Base-by-base conservation (phyloP, 306 rosid genomes). In the Hippophae rhamnoides region DNA sequence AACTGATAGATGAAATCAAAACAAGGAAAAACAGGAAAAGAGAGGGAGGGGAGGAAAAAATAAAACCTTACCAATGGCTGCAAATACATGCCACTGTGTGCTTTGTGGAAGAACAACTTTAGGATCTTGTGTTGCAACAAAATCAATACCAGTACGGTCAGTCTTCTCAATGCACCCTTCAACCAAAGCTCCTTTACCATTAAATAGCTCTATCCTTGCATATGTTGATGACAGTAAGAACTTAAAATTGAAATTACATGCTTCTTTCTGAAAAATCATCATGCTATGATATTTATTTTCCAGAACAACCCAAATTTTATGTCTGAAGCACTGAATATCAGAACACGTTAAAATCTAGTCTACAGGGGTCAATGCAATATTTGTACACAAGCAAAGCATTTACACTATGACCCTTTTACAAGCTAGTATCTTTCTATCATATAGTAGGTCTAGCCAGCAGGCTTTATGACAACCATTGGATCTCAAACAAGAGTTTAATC, bases 201-300 rank as follows among this genome's bases (percentile, higher is more conserved):
- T 78, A 71, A 87, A 87, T 58, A 87, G 93, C 88, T 85, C 89
- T 78, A 87, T 81, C 96, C 96, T 83, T 79, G 72, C 80, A 79
- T 68, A 73, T 70, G 58, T 10, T 23, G 41, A 74, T n/a, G 7
- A 67, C 13, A 72, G 79, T 60, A 50, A 68, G 38, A 38, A 61
- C 61, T 56, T 61, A 56, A 49, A 18, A 27, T 44, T 13, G 41
- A 41, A 47, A 31, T 18, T 6, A 64, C 7, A 46, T 52, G 25
- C 38, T 31, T 31, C 5, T 31, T 31, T 31, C 38, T 31, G 3
- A 31, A 31, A 31, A 31, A 31, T 31, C 38, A 31, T 31, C 38
- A 31, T 31, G 38, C 38, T 31, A 31, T 31, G 38, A 31, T 31
- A 31, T 31, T 31, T 2, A 55, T 31, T 11, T 31, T 13, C 12